Evolutionary conservation across 2,329 filamentous ascomycete species (phyloP).

Genomic region (Cyphellophora europaea): DNA sequence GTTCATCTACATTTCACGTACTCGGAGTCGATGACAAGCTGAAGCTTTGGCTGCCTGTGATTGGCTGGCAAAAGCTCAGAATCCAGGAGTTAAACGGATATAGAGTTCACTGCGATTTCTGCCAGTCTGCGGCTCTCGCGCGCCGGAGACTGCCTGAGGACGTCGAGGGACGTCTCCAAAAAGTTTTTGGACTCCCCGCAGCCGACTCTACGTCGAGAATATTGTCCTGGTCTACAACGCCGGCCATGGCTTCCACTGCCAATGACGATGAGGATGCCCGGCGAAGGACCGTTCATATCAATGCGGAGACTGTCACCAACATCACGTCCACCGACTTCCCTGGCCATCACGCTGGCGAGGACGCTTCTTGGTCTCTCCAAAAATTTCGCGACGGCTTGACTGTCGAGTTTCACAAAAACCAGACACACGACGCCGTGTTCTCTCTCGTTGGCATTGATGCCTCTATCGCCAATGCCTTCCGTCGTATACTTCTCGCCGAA

Average conservation of each 20-base stretch:
- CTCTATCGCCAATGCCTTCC: conserved; percentile 91
- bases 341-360: conserved; percentile 80
- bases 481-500: conserved; percentile 89
- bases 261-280: conserved; percentile 9
- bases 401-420: conserved; percentile 77
- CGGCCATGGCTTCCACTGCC: neutral
- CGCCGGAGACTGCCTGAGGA: no score
- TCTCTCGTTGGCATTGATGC: conserved; percentile 88
- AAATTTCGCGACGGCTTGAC: conserved; percentile 60
- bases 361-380: conserved; percentile 68
- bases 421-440: conserved; percentile 69
- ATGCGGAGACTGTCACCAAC: conserved; percentile 82
- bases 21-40: no score
- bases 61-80: no score
- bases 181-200: no score
- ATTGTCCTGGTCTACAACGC: no score
- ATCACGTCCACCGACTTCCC: conserved; percentile 87
- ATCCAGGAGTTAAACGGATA: no score
- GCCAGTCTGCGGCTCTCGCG: no score
- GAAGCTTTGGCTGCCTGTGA: no score
- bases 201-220: no score
- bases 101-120: no score
- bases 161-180: no score
- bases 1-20: no score
- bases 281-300: conserved; percentile 57